Evolutionary conservation across 345 rosid species (phyloP).

Genomic region (Raphanus sativus): DNA sequence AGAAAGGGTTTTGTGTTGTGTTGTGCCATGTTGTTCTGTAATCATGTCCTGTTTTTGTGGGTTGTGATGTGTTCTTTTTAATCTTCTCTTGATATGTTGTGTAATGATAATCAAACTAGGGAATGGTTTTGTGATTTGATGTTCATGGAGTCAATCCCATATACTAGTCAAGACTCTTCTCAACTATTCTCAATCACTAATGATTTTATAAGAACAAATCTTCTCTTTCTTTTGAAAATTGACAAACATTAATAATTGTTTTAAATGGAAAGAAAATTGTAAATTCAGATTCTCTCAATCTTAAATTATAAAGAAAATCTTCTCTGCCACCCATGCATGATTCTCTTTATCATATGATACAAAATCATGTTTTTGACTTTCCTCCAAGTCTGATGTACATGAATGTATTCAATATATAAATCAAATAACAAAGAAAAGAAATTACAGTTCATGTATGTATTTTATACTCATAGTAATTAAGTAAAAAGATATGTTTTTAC

Average conservation of each 20-base stretch:
- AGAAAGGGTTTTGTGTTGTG: slow-evolving; percentile 16
- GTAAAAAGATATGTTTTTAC: background rate
- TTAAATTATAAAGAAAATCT: background rate
- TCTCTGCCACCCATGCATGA: background rate
- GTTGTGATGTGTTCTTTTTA: slow-evolving; percentile 29
- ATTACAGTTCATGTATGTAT: background rate
- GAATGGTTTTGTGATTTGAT: slow-evolving; percentile 34
- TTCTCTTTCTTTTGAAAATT: background rate
- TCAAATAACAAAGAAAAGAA: background rate
- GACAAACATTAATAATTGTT: background rate
- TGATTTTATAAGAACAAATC: background rate
- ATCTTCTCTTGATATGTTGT: slow-evolving; percentile 36
- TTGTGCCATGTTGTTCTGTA: background rate
- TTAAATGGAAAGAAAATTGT: background rate
- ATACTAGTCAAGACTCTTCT: background rate
- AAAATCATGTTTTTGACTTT: background rate
- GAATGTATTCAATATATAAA: background rate
- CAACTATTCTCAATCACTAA: background rate
- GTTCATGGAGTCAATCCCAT: slow-evolving; percentile 23
- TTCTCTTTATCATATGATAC: background rate
- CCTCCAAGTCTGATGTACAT: background rate
- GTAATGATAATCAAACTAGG: slow-evolving; percentile 34
- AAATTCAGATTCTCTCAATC: background rate
- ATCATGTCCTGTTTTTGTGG: slow-evolving; percentile 12
- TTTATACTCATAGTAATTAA: background rate